Conservation (phyloP, 78 protist species). For the Cyanophora paradoxa region DNA sequence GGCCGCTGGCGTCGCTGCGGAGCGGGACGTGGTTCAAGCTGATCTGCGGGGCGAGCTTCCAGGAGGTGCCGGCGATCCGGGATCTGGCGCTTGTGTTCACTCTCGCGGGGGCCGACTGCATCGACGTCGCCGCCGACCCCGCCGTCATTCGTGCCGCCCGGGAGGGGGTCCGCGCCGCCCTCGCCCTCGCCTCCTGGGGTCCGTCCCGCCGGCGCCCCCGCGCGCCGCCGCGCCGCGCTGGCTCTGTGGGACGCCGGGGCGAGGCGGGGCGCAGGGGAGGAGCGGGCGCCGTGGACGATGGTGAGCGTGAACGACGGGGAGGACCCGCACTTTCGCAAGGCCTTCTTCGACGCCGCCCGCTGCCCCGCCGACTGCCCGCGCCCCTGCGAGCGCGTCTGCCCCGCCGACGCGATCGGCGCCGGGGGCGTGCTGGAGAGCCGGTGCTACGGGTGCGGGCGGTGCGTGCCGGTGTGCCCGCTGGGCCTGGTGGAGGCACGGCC, state of each 20-base stretch:
- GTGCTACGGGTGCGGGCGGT: constrained; percentile 5
- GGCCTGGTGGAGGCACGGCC: not conserved
- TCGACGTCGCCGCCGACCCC: constrained; percentile 14
- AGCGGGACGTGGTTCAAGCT: constrained; percentile 18
- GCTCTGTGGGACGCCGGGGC: too few relatives aligned
- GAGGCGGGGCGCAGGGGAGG: too few relatives aligned
- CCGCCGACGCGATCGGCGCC: not conserved
- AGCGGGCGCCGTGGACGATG: constrained; percentile 1
- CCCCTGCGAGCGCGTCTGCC: not conserved
- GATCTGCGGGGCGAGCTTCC: constrained; percentile 13
- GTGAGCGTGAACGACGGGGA: not conserved
- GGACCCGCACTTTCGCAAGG: constrained; percentile 19
- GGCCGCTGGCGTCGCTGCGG: too few relatives aligned
- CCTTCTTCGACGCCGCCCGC: not conserved
- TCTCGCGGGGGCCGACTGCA: constrained; percentile 16
- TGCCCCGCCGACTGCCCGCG: not conserved
- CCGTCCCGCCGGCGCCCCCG: not conserved
- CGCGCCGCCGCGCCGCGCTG: not conserved
- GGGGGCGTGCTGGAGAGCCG: not conserved
- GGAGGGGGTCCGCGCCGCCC: not conserved
- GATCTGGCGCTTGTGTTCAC: constrained; percentile 2
- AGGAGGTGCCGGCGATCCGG: constrained; percentile 1
- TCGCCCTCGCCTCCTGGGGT: not conserved
- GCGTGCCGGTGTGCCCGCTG: not conserved
- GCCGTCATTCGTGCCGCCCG: not conserved